Base-by-base conservation (phyloP, 2,329 filamentous ascomycete genomes). In the Hymenoscyphus repandus region DNA sequence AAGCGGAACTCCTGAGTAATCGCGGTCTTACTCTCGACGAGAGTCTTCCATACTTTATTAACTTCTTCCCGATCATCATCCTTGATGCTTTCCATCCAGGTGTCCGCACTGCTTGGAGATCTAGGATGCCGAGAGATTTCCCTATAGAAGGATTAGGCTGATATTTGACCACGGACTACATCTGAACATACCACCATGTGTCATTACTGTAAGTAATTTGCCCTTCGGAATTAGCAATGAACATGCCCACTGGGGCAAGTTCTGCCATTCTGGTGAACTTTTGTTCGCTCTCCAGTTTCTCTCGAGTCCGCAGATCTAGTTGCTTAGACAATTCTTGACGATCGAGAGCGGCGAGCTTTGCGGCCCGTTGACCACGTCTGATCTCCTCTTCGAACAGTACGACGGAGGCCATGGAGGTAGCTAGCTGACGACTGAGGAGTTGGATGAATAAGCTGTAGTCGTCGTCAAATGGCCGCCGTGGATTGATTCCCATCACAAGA, bases 311-410 rank as follows among this genome's bases (percentile, higher is more conserved):
- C 15, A 85, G 74, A 39, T 83, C 82, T 12, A 93, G 74, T 64
- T 92, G 85, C 64, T 88, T 79, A 0, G 86, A 88, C 3, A 93
- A 76, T 61, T 90, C 84, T 58, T 89, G 86, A 1, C 85, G 82
- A 66, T 93, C 88, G 54, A 88, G 71, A 2, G 86, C 86, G 9
- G 88, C 88, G 32, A 90, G 73, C 49, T 80, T 82, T 17, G 88
- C 88, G 1, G 87, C 88, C 59, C 76, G 78, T 66, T 90, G 83
- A 1, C 86, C 85, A 53, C 86, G 77, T 52, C 79, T 79, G 56
- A 92, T 90, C 64, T 93, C 88, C 58, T 92, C 88, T 64, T 92
- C 88, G 51, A 91, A 91, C 1, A 93, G 69, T 0, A 91, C 86
- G 0, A 91, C 88, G 0, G 87, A 91, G 1, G 88, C 88, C 66